A percentile compares a stretch with the other conserved stretches of the same genome.
These are phyloP conservation scores for Dicorynia guianensis DNA, from an alignment of 306 rosid species.

Conservation along the genomic window DNA sequence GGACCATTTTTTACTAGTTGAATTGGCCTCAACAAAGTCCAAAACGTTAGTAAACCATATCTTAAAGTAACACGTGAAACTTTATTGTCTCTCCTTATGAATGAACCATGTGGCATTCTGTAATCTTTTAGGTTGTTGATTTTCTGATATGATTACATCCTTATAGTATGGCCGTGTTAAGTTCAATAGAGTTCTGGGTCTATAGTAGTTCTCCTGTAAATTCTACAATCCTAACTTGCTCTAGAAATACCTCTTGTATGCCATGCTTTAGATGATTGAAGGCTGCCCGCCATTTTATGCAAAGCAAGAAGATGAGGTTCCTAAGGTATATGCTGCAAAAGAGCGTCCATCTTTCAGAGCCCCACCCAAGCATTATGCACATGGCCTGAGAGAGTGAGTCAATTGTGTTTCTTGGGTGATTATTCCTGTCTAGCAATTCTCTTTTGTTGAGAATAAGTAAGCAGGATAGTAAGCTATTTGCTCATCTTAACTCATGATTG, in stretches of 20 bases:
- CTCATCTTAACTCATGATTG: background rate
- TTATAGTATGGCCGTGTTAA: slow-evolving; percentile 8
- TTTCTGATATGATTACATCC: slow-evolving; percentile 6
- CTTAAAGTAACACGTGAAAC: background rate
- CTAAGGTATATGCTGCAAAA: slow-evolving; percentile 63
- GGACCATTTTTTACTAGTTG: slow-evolving; percentile 11
- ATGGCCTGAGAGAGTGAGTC: slow-evolving; percentile 83
- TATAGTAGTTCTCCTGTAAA: slow-evolving; percentile 11
- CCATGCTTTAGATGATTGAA: slow-evolving; percentile 82
- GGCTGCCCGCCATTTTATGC: slow-evolving; percentile 77
- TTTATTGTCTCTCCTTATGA: slow-evolving; percentile 28
- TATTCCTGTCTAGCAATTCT: slow-evolving; percentile 12
- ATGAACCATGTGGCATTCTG: slow-evolving; percentile 6
- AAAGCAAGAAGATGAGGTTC: slow-evolving; percentile 74
- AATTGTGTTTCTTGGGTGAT: slow-evolving; percentile 25
- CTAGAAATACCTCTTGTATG: slow-evolving; percentile 42
- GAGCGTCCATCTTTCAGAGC: slow-evolving; percentile 89
- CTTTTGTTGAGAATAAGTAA: slow-evolving; percentile 1
- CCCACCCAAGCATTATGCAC: slow-evolving; percentile 71
- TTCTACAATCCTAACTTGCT: slow-evolving; percentile 27
- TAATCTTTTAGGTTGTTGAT: slow-evolving; percentile 7
- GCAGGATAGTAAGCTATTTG: slow-evolving; percentile 9
- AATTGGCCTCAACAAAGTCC: slow-evolving; percentile 12
- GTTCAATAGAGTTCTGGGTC: slow-evolving; percentile 10
- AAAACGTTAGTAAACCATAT: background rate